A percentile compares a stretch with the other conserved stretches of the same genome.
Conservation (phyloP, 2,329 filamentous ascomycete species). For the Ophiocordyceps unilateralis region DNA sequence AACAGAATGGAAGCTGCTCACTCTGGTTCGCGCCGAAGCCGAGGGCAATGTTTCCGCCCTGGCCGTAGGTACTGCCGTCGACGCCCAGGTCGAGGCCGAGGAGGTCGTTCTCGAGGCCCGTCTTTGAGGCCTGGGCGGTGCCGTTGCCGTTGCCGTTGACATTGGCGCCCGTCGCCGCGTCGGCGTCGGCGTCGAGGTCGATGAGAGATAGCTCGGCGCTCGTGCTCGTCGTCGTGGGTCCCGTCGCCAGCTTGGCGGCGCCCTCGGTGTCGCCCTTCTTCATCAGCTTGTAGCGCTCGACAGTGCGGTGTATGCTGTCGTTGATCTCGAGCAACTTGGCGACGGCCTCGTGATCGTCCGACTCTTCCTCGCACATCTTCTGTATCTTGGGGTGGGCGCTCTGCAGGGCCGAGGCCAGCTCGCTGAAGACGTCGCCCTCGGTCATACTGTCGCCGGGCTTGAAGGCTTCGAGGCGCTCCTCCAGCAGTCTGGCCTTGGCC, state of each 20-base stretch:
- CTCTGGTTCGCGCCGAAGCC: constrained; percentile 57
- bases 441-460: constrained; percentile 62
- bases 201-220: constrained; percentile 74
- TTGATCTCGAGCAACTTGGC: constrained; percentile 94
- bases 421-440: constrained; percentile 54
- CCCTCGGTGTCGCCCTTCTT: constrained; percentile 86
- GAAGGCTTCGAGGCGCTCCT: constrained; percentile 81
- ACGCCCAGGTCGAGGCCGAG: constrained; percentile 73
- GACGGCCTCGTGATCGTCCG: constrained; percentile 88
- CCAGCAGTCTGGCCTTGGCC: constrained; percentile 79
- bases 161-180: constrained; percentile 24
- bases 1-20: constrained; percentile 19
- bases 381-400: constrained; percentile 97
- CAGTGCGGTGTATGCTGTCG: constrained; percentile 93
- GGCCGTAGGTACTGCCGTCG: constrained; percentile 40
- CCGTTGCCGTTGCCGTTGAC: constrained; percentile 29
- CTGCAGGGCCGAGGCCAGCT: constrained; percentile 74
- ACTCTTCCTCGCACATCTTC: constrained; percentile 98
- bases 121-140: constrained; percentile 20
- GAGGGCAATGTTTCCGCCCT: constrained; percentile 68
- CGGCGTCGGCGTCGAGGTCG: constrained; percentile 54
- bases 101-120: constrained; percentile 74
- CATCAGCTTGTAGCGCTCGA: constrained; percentile 86
- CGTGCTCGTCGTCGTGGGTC: constrained; percentile 32
- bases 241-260: constrained; percentile 68